These are phyloP conservation scores for Pythium aristosporum DNA, from an alignment of 352 stramenopile species.

Conservation along the genomic window DNA sequence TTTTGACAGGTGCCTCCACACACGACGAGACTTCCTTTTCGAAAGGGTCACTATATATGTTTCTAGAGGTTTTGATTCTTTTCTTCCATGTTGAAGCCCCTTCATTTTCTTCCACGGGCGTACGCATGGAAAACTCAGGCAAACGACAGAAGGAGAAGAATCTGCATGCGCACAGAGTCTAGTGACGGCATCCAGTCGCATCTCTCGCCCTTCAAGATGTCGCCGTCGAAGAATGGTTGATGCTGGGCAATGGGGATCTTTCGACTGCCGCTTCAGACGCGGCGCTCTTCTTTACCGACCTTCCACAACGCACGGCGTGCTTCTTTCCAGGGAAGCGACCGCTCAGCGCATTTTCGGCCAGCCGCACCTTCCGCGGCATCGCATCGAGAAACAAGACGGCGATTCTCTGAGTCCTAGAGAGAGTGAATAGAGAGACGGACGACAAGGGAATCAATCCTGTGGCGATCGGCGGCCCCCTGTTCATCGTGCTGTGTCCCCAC, in stretches of 20 bases:
- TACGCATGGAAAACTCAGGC: neutral
- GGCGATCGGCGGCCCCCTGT: too few relatives aligned
- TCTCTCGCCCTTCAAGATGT: neutral
- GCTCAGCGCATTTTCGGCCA: neutral
- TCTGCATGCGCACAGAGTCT: neutral
- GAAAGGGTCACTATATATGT: neutral
- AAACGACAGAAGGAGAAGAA: constrained; percentile 14
- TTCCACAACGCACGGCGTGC: neutral
- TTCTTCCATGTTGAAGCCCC: constrained; percentile 22
- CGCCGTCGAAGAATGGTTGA: too few relatives aligned
- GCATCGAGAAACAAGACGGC: neutral
- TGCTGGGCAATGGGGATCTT: neutral
- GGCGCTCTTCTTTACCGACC: neutral
- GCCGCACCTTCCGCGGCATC: neutral
- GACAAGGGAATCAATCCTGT: neutral
- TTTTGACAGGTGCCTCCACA: constrained; percentile 1
- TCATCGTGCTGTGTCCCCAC: too few relatives aligned
- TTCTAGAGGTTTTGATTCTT: constrained; percentile 2
- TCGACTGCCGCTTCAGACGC: neutral
- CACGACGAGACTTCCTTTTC: neutral
- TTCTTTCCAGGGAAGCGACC: constrained; percentile 6
- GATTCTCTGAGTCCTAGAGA: neutral
- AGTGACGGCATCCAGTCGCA: neutral
- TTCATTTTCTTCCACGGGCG: neutral
- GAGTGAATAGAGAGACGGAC: neutral